These are phyloP conservation scores for Lasiosphaeria miniovina DNA, from an alignment of 495 filamentous ascomycete genomes.

Conservation along the genomic window DNA sequence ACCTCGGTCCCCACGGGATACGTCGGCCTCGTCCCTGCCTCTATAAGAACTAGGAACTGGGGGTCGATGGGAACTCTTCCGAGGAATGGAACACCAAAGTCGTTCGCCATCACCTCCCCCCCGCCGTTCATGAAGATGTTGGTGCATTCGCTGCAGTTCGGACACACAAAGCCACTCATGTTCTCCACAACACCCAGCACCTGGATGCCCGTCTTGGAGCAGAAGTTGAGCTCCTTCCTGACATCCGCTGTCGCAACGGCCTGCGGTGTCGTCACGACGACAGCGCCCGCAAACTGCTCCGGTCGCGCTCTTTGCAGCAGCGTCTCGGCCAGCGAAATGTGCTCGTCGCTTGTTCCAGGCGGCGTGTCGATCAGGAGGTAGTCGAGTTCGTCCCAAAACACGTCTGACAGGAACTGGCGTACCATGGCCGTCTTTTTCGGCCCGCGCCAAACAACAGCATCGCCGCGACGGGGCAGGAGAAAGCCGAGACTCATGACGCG, in stretches of 20 bases:
- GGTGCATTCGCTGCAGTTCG: constrained; percentile 88
- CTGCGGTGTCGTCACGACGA: constrained; percentile 95
- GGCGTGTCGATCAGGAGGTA: constrained; percentile 94
- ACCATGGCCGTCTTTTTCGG: constrained; percentile 99
- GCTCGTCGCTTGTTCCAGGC: constrained; percentile 94
- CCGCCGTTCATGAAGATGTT: constrained; percentile 90
- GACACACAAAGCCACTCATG: constrained; percentile 96
- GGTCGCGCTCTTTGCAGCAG: constrained; percentile 62
- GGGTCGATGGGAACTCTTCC: constrained; percentile 88
- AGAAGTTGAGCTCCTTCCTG: constrained; percentile 95
- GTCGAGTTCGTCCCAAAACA: constrained; percentile 84
- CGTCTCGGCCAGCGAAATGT: constrained; percentile 89
- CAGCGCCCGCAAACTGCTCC: constrained; percentile 68
- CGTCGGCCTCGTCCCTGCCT: constrained; percentile 48
- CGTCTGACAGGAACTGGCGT: constrained; percentile 87
- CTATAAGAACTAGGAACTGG: constrained; percentile 54
- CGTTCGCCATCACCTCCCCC: constrained; percentile 82
- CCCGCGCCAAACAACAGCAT: constrained; percentile 94
- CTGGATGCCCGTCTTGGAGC: constrained; percentile 75
- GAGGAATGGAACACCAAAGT: constrained; percentile 79
- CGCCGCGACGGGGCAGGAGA: constrained; percentile 74
- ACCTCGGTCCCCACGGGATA: constrained; percentile 50
- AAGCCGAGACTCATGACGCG: constrained; percentile 93
- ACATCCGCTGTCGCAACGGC: constrained; percentile 92
- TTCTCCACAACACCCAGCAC: constrained; percentile 93